Conservation (phyloP, 495 filamentous ascomycete genomes). For the Cladorrhinum samala region DNA sequence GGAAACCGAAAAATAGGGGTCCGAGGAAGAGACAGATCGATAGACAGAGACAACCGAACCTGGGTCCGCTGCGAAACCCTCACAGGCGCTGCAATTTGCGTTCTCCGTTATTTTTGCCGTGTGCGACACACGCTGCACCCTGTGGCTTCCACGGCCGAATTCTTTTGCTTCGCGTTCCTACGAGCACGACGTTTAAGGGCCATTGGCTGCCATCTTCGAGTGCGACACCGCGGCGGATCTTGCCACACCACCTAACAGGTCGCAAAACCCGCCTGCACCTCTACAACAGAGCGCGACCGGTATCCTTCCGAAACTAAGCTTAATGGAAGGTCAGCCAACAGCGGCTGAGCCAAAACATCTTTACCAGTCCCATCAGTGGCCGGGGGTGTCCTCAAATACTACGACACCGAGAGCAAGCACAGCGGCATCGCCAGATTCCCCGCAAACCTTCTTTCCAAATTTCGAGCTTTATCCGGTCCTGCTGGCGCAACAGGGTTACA, state of each 20-base stretch:
- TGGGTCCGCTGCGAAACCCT: background rate
- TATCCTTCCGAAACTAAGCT: constrained; percentile 28
- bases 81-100: background rate
- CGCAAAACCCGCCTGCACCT: constrained; percentile 2
- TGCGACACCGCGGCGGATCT: background rate
- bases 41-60: background rate
- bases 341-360: constrained; percentile 47
- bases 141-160: background rate
- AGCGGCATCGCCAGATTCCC: constrained; percentile 19
- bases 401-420: constrained; percentile 20
- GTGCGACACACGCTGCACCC: background rate
- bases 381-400: constrained; percentile 24
- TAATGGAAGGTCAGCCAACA: constrained; percentile 47
- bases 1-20: too few relatives aligned
- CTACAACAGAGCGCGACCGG: constrained; percentile 3
- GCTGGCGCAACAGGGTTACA: constrained; percentile 46
- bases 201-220: background rate
- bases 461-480: constrained; percentile 44
- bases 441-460: constrained; percentile 28
- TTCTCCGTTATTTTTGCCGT: background rate
- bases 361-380: constrained; percentile 40
- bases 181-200: background rate
- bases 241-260: constrained; percentile 12
- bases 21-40: background rate
- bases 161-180: background rate